Conservation (phyloP, 1,284 basidiomycete genomes). For the Meira miltonrushii region DNA sequence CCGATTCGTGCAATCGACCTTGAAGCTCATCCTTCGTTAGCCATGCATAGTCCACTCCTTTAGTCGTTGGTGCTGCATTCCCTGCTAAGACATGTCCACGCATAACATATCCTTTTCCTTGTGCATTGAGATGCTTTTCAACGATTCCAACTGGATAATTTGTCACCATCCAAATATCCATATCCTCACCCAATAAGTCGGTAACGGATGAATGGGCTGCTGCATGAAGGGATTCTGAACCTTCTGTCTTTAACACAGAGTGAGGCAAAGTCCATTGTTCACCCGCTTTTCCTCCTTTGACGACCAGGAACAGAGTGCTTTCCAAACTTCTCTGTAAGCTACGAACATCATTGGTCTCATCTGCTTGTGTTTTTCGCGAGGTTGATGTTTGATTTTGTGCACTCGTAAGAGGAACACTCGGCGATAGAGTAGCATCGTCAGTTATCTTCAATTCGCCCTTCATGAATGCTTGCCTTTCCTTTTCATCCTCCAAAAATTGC, state of each 20-base stretch:
- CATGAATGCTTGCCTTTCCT: conserved; percentile 19
- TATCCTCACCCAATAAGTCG: conserved; percentile 28
- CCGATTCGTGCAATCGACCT: conserved; percentile 58
- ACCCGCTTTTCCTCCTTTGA: conserved; percentile 58
- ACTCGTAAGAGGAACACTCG: neutral
- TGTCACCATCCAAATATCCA: conserved; percentile 49
- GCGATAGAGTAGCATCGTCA: neutral
- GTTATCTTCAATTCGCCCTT: neutral
- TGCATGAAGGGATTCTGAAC: conserved; percentile 9
- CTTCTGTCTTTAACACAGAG: neutral
- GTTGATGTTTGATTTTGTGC: neutral
- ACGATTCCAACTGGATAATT: conserved; percentile 41
- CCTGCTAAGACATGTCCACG: conserved; percentile 41
- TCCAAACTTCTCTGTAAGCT: conserved; percentile 76
- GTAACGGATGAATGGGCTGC: conserved; percentile 30
- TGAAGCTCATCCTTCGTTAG: conserved; percentile 80
- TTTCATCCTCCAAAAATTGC: conserved; percentile 64
- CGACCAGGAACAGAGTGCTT: conserved; percentile 77
- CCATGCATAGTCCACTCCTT: conserved; percentile 75
- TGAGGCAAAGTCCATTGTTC: conserved; percentile 23
- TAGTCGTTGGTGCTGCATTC: conserved; percentile 38
- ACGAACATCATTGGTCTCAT: conserved; percentile 61
- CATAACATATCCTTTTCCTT: conserved; percentile 34
- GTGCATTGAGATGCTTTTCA: neutral
- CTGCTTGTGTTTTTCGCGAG: conserved; percentile 59